A percentile compares a stretch with the other conserved stretches of the same genome.
phyloP scores from a whole-genome alignment of 495 filamentous ascomycete genomes.

The Penicillium argentinense region DNA sequence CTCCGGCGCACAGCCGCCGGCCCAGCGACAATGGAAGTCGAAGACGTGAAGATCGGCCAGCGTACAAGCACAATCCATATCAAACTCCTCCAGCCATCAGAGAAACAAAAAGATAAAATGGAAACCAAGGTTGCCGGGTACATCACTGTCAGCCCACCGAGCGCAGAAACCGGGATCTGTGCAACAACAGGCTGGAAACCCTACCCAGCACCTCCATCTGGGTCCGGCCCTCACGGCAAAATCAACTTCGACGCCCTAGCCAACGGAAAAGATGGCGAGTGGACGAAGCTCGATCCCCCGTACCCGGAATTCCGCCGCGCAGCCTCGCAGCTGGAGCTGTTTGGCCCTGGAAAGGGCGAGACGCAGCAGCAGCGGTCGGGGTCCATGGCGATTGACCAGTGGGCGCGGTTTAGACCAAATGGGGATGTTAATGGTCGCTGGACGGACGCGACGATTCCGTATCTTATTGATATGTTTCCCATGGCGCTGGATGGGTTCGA shows the following conservation, averaged over 20 bases:
- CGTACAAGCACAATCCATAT: conserved; percentile 70
- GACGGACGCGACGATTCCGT: conserved; percentile 57
- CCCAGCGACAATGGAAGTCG: conserved; percentile 60
- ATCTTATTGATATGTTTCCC: conserved; percentile 63
- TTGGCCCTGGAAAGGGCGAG: conserved; percentile 45
- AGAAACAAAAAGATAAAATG: conserved; percentile 19
- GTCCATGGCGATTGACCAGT: conserved; percentile 57
- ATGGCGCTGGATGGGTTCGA: conserved; percentile 52
- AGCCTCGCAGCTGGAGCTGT: conserved; percentile 52
- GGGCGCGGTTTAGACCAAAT: conserved; percentile 53
- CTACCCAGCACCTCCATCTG: conserved; percentile 43
- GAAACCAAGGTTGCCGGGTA: conserved; percentile 67
- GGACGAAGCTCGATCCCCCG: conserved; percentile 35
- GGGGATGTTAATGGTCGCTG: conserved; percentile 47
- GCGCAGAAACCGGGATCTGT: conserved; percentile 57
- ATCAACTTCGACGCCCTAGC: conserved; percentile 36
- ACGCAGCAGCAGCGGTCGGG: conserved; percentile 33
- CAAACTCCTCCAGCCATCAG: conserved; percentile 52
- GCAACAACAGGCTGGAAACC: conserved; percentile 53
- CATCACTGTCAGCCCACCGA: conserved; percentile 64
- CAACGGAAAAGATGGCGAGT: conserved; percentile 29
- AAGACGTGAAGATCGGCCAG: conserved; percentile 71
- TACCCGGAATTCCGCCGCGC: conserved; percentile 53
- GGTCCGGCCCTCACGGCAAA: conserved; percentile 19
- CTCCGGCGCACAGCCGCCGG: conserved; percentile 67